Evolutionary conservation across 2,329 filamentous ascomycete genomes (phyloP).

Genomic region (Fusarium concolor): DNA sequence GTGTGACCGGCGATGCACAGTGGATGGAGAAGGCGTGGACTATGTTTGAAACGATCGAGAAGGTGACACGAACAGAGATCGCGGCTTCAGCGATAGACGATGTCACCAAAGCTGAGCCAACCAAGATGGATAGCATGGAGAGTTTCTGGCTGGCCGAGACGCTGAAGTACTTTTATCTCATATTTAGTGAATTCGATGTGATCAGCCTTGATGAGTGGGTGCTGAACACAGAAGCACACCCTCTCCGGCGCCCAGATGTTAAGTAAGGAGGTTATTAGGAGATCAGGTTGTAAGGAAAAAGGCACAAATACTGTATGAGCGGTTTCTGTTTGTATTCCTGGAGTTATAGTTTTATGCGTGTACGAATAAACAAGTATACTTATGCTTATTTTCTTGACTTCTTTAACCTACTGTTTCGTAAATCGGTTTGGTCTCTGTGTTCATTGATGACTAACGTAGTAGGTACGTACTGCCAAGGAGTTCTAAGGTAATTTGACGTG

Average conservation of each 20-base stretch:
- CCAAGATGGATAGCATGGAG: conserved; percentile 73
- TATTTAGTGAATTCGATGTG: conserved; percentile 69
- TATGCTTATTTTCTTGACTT: not conserved
- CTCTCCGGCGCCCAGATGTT: conserved; percentile 50
- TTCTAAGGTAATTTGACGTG: conserved; percentile 26
- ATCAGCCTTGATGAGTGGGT: conserved; percentile 73
- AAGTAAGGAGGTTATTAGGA: conserved; percentile 12
- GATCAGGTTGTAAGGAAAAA: conserved; percentile 4
- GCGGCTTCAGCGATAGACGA: conserved; percentile 76
- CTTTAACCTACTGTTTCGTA: not conserved
- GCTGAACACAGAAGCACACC: conserved; percentile 68
- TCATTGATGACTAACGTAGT: conserved; percentile 36
- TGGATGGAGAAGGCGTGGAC: conserved; percentile 78
- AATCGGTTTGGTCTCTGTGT: not conserved
- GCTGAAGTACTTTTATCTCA: conserved; percentile 74
- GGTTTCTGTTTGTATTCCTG: conserved; percentile 18
- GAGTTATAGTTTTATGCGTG: conserved; percentile 8
- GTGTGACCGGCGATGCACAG: conserved; percentile 73
- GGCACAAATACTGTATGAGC: conserved; percentile 9
- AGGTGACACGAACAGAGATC: conserved; percentile 69
- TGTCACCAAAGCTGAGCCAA: conserved; percentile 57
- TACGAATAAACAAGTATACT: not conserved
- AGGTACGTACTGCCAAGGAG: conserved; percentile 28
- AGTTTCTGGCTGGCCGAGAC: conserved; percentile 80
- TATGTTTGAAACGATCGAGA: conserved; percentile 76